A percentile compares a stretch with the other conserved stretches of the same genome.
phyloP scores from a whole-genome alignment of 1,284 basidiomycete genomes.

The Schizopora paradoxa region DNA sequence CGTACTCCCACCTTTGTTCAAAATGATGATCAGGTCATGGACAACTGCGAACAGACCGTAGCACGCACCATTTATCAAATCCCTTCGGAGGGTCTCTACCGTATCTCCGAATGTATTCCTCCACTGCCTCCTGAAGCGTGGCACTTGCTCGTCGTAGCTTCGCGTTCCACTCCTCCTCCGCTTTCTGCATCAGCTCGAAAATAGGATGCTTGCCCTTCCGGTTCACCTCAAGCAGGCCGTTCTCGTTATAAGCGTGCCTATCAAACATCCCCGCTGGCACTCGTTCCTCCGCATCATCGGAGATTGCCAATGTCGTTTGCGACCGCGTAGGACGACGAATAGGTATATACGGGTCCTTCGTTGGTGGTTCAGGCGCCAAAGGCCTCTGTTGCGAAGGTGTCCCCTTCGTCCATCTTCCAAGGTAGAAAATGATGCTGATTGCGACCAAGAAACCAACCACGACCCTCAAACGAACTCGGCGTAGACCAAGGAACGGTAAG shows the following conservation, averaged over 20 bases:
- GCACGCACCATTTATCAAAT: conserved; percentile 45
- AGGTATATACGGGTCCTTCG: too few relatives aligned
- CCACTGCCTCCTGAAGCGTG: conserved; percentile 46
- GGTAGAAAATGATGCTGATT: too few relatives aligned
- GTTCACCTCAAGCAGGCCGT: conserved; percentile 17
- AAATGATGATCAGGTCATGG: not conserved
- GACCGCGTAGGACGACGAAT: too few relatives aligned
- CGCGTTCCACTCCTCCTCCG: conserved; percentile 42
- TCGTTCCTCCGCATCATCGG: too few relatives aligned
- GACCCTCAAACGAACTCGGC: too few relatives aligned
- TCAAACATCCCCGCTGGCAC: too few relatives aligned
- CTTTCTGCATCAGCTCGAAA: conserved; percentile 44
- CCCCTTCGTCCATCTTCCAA: too few relatives aligned
- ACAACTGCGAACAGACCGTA: not conserved
- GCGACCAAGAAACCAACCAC: too few relatives aligned
- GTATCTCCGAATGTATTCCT: conserved; percentile 51
- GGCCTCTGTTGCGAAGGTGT: too few relatives aligned
- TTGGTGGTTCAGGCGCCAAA: too few relatives aligned
- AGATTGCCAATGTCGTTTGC: too few relatives aligned
- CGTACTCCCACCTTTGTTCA: conserved; percentile 19
- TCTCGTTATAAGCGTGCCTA: conserved; percentile 10
- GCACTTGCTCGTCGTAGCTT: conserved; percentile 49
- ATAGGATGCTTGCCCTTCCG: conserved; percentile 40
- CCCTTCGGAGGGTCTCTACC: conserved; percentile 43
- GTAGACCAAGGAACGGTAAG: too few relatives aligned